Evolutionary conservation across 208 protist species (phyloP), one percentile per base, ranked within the genome.

Genomic region (Leptomonas pyrrhocoris): DNA sequence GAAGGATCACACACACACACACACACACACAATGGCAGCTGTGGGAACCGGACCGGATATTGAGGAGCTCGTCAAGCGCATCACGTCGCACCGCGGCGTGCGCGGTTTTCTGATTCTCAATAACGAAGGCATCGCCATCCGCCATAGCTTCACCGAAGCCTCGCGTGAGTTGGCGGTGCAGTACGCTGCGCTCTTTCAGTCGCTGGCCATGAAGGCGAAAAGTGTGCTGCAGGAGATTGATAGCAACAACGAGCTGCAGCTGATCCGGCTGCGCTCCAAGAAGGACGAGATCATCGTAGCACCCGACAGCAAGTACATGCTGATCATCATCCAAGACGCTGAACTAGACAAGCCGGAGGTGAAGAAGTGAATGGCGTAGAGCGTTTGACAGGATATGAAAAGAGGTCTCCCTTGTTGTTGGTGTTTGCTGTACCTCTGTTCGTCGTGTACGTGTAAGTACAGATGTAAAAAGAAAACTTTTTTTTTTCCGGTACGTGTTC

Each of bases 241-340:
- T 79, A 91, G 82, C 68, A 94, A 94, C 80, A 97, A 98, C 72
- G 96, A 99, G 51, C 88, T 98, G n/a, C 93, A 94, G 21, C 94
- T 99, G 57, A 61, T 99, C 30, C 91, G 98, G 15, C 81, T 99
- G 30, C 91, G 97, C 30, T 92, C 95, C 19, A 92, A 95, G 64
- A 98, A 98, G 70, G 85, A 98, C 68, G 98, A 99, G 82, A 98
- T 98, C 31, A 89, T 99, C 70, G 88, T 99, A n/a, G 97, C 97
- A 18, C 97, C 97, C 7, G 94, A 96, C 63, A 94, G 73, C 74
- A 95, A 97, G 68, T 97, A 96, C 73, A 76, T 97, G 30, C 66
- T 97, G 25, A 82, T 97, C 50, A 89, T 97, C 34, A 96, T 97
- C 58, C 93, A 97, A 62, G 82, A 95, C 50, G 85, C 89, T 2